Evolutionary conservation across 2,329 filamentous ascomycete species (phyloP).

Genomic region (Fusarium keratoplasticum): DNA sequence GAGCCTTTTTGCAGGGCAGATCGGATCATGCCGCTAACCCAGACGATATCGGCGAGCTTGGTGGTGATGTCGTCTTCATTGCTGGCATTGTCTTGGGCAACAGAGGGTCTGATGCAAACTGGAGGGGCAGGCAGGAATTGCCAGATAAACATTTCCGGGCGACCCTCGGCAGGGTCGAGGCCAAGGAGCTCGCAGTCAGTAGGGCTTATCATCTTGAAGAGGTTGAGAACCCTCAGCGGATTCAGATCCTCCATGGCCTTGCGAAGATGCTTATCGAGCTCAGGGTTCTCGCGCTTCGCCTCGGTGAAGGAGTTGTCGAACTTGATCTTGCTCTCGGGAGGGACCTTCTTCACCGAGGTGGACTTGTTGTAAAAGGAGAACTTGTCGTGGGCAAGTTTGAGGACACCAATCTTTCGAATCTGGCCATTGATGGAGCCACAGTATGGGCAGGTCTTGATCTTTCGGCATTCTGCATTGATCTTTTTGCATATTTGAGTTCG

Average conservation of each 20-base stretch:
- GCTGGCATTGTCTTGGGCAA: constrained; percentile 90
- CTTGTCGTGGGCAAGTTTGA: constrained; percentile 95
- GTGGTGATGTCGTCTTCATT: constrained; percentile 98
- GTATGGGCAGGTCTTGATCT: constrained; percentile 83
- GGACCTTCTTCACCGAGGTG: constrained; percentile 84
- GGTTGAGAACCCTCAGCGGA: constrained; percentile 85
- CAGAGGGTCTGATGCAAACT: constrained; percentile 92
- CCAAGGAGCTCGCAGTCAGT: constrained; percentile 92
- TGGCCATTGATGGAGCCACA: constrained; percentile 89
- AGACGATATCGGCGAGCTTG: constrained; percentile 96
- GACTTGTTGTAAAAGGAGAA: constrained; percentile 91
- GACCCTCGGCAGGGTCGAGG: constrained; percentile 84
- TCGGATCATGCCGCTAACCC: constrained; percentile 88
- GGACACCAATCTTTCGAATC: constrained; percentile 90
- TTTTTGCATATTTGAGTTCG: constrained; percentile 86
- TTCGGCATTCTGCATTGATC: constrained; percentile 90
- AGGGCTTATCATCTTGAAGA: constrained; percentile 88
- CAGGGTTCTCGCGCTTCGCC: constrained; percentile 80
- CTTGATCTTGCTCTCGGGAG: constrained; percentile 82
- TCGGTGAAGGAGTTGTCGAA: constrained; percentile 89
- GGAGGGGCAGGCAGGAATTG: constrained; percentile 94
- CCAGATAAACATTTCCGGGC: constrained; percentile 98
- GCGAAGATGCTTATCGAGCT: constrained; percentile 89
- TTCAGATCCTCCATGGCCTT: constrained; percentile 97
- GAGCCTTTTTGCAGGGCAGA: constrained; percentile 86